phyloP scores from a whole-genome alignment of 306 rosid genomes.

The Malus sylvestris region DNA sequence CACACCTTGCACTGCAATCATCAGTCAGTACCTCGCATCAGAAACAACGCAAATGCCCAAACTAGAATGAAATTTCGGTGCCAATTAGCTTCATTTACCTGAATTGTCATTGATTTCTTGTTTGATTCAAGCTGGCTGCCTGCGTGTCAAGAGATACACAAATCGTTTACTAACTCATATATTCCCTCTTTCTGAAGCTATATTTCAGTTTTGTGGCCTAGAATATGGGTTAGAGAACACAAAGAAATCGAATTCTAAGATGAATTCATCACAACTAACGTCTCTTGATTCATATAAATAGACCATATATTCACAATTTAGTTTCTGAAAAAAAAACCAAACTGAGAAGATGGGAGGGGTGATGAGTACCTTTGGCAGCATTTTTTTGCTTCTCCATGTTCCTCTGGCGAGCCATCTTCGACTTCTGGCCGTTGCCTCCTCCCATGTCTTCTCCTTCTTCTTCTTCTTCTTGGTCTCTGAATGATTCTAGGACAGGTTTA shows the following conservation, averaged over 20 bases:
- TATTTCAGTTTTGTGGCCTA: not conserved
- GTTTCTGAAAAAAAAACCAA: not conserved
- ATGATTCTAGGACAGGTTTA: not conserved
- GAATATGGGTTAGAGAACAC: not conserved
- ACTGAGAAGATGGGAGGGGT: not conserved
- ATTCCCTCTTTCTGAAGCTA: not conserved
- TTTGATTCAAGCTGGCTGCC: conserved; percentile 51
- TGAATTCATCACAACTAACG: not conserved
- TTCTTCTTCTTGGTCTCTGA: not conserved
- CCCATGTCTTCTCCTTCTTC: conserved; percentile 26
- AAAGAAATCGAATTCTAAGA: not conserved
- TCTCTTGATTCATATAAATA: not conserved
- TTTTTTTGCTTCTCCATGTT: conserved; percentile 49
- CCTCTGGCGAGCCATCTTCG: conserved; percentile 44
- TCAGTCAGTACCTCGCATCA: conserved; percentile 1
- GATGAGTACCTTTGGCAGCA: conserved; percentile 19
- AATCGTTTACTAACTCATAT: not conserved
- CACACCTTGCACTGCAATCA: conserved; percentile 58
- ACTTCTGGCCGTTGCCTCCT: conserved; percentile 45
- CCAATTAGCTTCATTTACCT: conserved; percentile 8
- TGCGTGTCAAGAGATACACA: not conserved
- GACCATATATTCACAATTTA: not conserved
- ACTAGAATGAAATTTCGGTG: not conserved
- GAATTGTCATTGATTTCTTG: conserved; percentile 47
- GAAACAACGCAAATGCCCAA: not conserved